These are phyloP conservation scores for Eutrema heterophyllum DNA, from an alignment of 345 rosid genomes.

Conservation along the genomic window DNA sequence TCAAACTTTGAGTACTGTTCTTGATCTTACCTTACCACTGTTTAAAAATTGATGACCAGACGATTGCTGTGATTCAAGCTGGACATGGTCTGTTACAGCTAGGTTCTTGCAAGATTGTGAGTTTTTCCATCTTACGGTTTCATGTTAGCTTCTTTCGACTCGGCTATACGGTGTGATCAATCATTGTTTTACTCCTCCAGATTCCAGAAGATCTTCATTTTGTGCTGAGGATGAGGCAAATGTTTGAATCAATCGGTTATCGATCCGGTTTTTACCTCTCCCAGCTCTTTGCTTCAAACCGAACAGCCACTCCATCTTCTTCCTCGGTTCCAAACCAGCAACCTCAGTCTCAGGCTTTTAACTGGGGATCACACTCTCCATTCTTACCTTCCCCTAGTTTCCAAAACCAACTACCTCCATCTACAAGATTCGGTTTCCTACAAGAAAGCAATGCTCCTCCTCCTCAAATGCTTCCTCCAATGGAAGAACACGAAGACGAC, in stretches of 20 bases:
- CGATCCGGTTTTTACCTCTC: constrained; percentile 93
- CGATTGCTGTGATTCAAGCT: constrained; percentile 99
- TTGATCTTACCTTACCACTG: constrained; percentile 12
- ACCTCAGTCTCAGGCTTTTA: constrained; percentile 52
- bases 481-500: constrained; percentile 70
- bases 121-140: constrained; percentile 19
- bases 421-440: constrained; percentile 42
- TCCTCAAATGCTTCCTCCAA: constrained; percentile 74
- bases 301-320: constrained; percentile 46
- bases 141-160: not conserved
- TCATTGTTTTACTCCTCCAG: constrained; percentile 34
- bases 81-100: constrained; percentile 93
- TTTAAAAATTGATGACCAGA: constrained; percentile 42
- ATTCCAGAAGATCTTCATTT: constrained; percentile 97
- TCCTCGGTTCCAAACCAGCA: constrained; percentile 47
- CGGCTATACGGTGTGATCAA: constrained; percentile 34
- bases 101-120: constrained; percentile 96
- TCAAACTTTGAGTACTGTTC: constrained; percentile 8
- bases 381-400: constrained; percentile 62
- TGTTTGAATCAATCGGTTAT: constrained; percentile 89
- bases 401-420: constrained; percentile 44
- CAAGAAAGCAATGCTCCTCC: constrained; percentile 60
- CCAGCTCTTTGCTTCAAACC: constrained; percentile 74
- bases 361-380: constrained; percentile 64
- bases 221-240: constrained; percentile 92